Evolutionary conservation across 2,329 filamentous ascomycete genomes (phyloP).

Genomic region (Canariomyces notabilis): DNA sequence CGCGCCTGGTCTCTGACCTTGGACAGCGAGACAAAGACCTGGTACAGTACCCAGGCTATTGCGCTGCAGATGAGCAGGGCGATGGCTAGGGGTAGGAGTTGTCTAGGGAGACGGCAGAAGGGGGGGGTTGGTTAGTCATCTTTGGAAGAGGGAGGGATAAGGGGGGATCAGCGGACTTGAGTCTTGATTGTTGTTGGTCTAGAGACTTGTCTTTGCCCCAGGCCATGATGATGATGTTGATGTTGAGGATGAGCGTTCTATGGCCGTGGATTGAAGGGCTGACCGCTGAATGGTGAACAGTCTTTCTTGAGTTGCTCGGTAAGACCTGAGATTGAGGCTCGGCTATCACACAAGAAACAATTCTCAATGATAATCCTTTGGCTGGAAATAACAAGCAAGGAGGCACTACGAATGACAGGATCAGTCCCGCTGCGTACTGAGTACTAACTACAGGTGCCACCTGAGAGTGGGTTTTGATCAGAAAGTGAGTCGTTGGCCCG

Average conservation of each 20-base stretch:
- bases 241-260: neutral
- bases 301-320: no score
- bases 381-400: no score
- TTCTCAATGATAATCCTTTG: no score
- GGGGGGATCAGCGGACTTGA: conserved; percentile 1
- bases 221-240: conserved; percentile 9
- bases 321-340: no score
- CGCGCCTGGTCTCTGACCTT: conserved; percentile 62
- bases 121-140: neutral
- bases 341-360: no score
- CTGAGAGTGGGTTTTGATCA: no score
- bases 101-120: conserved; percentile 38
- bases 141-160: neutral
- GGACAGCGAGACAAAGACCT: conserved; percentile 63
- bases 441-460: no score
- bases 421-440: no score
- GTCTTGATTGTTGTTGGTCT: conserved; percentile 2
- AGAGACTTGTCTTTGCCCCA: conserved; percentile 16
- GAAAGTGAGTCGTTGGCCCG: no score
- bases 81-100: conserved; percentile 63
- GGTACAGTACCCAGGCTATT: conserved; percentile 63
- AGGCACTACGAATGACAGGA: no score
- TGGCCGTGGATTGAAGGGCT: no score
- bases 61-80: conserved; percentile 54
- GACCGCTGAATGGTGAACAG: no score